Evolutionary conservation across 306 rosid genomes (phyloP).

Genomic region (Parietaria judaica): DNA sequence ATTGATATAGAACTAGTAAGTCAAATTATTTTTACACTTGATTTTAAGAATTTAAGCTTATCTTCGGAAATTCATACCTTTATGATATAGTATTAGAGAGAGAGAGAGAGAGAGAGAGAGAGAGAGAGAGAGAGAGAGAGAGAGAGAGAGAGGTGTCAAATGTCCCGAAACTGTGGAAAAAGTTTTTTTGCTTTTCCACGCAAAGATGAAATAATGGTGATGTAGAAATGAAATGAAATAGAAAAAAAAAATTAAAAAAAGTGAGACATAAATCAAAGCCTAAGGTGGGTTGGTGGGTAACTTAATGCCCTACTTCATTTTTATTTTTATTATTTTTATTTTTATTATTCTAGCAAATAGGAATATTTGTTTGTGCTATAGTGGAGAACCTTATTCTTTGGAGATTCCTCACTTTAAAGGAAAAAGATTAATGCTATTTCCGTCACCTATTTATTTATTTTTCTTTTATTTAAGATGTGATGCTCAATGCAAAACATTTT

Average conservation of each 20-base stretch:
- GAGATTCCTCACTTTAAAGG: constrained; percentile 8
- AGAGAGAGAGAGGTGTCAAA: constrained; percentile 15
- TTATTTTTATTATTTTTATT: constrained; percentile 20
- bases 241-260: constrained; percentile 11
- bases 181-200: constrained; percentile 43
- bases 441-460: too few species aligned
- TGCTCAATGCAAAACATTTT: too few species aligned
- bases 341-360: constrained; percentile 18
- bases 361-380: constrained; percentile 16
- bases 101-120: constrained; percentile 24
- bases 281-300: constrained; percentile 26
- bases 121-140: constrained; percentile 29
- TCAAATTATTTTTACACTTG: too few species aligned
- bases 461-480: too few species aligned
- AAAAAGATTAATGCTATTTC: too few species aligned
- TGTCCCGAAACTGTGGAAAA: constrained; percentile 69
- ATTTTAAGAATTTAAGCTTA: too few species aligned
- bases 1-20: too few species aligned
- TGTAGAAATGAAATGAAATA: constrained; percentile 9
- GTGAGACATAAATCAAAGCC: constrained; percentile 18
- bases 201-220: constrained; percentile 37
- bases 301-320: constrained; percentile 24
- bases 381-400: constrained; percentile 38
- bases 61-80: too few species aligned
- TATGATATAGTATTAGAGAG: too few species aligned